A percentile compares a stretch with the other conserved stretches of the same genome.
Conservation (phyloP, 2,329 filamentous ascomycete species). For the Sclerotiophoma versabilis region DNA sequence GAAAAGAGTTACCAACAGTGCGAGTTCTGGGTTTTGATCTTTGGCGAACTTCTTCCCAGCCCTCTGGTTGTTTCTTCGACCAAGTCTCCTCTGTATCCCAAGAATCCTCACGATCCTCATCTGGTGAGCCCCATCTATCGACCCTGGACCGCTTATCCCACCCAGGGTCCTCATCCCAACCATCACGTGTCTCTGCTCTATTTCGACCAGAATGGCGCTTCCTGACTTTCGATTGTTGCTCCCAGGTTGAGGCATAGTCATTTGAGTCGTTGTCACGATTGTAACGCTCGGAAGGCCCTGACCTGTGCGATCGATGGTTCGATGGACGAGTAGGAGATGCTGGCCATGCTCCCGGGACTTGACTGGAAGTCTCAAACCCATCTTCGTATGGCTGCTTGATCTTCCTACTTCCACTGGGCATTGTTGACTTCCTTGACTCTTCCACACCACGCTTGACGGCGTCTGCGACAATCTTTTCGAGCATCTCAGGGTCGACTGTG, state of each 20-base stretch:
- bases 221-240: slow-evolving; percentile 6
- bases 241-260: slow-evolving; percentile 8
- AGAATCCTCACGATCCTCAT: slow-evolving; percentile 21
- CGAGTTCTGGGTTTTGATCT: neutral
- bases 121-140: slow-evolving; percentile 20
- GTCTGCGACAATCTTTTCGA: slow-evolving; percentile 26
- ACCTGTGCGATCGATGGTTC: neutral
- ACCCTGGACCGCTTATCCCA: slow-evolving; percentile 17
- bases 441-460: slow-evolving; percentile 34
- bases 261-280: neutral
- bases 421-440: slow-evolving; percentile 19
- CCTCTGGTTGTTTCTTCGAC: slow-evolving; percentile 8
- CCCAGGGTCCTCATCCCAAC: slow-evolving; percentile 18
- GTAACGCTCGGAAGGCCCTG: neutral
- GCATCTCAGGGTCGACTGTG: slow-evolving; percentile 21
- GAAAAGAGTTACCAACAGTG: neutral
- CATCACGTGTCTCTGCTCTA: slow-evolving; percentile 13
- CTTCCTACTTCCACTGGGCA: neutral
- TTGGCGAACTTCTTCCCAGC: slow-evolving; percentile 2
- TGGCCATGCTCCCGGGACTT: slow-evolving; percentile 38
- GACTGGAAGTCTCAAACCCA: slow-evolving; percentile 11
- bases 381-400: neutral
- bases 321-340: slow-evolving; percentile 18
- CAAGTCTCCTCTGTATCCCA: slow-evolving; percentile 31
- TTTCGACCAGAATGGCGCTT: slow-evolving; percentile 6